Evolutionary conservation across 768 basidiomycete species (phyloP), one percentile per base, ranked within the genome.

Genomic region (Artomyces pyxidatus): DNA sequence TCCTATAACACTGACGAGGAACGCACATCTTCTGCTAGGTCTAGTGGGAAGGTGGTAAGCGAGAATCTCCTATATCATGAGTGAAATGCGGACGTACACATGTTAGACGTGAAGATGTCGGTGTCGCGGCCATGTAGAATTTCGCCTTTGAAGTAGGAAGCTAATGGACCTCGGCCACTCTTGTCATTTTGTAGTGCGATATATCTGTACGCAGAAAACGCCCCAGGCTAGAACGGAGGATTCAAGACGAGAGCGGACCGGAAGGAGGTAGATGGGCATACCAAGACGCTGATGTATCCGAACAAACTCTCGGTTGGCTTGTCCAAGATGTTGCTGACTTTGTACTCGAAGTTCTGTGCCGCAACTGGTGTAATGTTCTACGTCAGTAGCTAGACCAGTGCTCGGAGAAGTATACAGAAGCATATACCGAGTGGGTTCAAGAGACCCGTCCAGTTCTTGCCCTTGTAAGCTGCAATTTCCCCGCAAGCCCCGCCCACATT

Each of bases 121-220:
- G 89, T 87, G 60, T 89, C 86, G 25, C 81, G 77, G 9, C 88
- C 89, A 56, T 86, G 83, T 22, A 90, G 65, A 19, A 85, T 75
- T 63, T 99, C 96, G 8, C 96, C 96, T 63, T 97, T 88, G 74
- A 99, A 99, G 64, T 99, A 99, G 14, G 94, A 93, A 12, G 91
- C 88, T 4, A 98, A 69, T 5, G 95, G 95, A 0, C 95, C 95
- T 21, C 77, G 71, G 0, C 93, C 94, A 17, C 71, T 68, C 54
- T 78, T 77, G 59, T 93, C 78, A 58, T 97, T 96, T 63, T 88
- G 86, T 49, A 97, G 63, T 0, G 92, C 93, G 58, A 93, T 91
- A 63, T 91, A 88, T 42, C 83, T 80, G 64, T 92, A 95, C 0
- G 92, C 93, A 16, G 91, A 96, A 68, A 94, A 95, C 27, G 93